Evolutionary conservation across 306 rosid genomes (phyloP).

Genomic region (Fragaria iinumae): DNA sequence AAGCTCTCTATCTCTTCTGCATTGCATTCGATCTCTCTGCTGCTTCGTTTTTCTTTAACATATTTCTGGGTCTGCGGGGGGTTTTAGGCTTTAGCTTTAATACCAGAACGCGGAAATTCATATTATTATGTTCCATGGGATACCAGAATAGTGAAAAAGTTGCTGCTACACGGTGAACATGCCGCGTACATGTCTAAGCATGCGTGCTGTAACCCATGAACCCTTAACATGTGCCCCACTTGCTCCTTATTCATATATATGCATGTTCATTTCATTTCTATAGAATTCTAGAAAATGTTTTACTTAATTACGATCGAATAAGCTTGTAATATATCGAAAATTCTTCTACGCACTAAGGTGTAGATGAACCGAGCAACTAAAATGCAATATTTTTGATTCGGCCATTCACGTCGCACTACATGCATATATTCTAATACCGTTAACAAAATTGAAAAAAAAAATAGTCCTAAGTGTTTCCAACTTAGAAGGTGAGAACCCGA

Average conservation of each 20-base stretch:
- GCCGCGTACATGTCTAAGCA: conserved; percentile 38
- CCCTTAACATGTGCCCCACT: conserved; percentile 13
- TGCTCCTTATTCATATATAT: not conserved
- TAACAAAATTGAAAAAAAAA: too few relatives aligned
- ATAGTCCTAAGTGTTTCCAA: too few relatives aligned
- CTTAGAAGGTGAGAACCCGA: too few relatives aligned
- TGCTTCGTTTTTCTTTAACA: not conserved
- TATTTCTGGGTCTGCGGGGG: not conserved
- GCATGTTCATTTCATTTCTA: too few relatives aligned
- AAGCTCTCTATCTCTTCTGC: not conserved
- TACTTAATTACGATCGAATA: not conserved
- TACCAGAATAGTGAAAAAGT: conserved; percentile 20
- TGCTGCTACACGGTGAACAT: conserved; percentile 18
- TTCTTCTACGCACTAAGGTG: too few relatives aligned
- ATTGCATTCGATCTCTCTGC: not conserved
- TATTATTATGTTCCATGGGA: not conserved
- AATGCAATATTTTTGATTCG: too few relatives aligned
- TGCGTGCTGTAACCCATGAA: conserved; percentile 25
- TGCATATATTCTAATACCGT: too few relatives aligned
- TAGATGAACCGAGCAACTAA: too few relatives aligned
- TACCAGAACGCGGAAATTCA: not conserved
- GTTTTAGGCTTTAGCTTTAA: not conserved
- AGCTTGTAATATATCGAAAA: too few relatives aligned
- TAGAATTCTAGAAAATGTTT: too few relatives aligned
- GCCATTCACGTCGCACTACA: too few relatives aligned